A percentile compares a stretch with the other conserved stretches of the same genome.
Evolutionary conservation across 2,329 filamentous ascomycete genomes (phyloP).

Genomic region (Colletotrichum magnum): DNA sequence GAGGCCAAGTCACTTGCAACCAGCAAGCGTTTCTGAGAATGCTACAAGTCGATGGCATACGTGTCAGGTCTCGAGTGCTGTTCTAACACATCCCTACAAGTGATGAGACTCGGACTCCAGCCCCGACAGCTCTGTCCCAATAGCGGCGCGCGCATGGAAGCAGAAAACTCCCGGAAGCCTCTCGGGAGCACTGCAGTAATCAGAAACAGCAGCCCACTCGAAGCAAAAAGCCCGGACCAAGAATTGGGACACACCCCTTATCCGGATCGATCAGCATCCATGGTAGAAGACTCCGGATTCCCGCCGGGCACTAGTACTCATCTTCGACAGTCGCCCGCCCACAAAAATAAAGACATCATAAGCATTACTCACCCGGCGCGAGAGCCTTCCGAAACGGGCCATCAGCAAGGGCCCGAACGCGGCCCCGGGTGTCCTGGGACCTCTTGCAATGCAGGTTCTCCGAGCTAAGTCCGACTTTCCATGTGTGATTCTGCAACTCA

Average conservation of each 20-base stretch:
- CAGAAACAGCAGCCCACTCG: neutral
- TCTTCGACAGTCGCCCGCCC: too few species aligned
- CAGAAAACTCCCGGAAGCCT: neutral
- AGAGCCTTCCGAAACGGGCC: conserved; percentile 17
- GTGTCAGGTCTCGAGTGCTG: too few species aligned
- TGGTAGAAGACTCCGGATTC: too few species aligned
- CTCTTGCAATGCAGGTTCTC: neutral
- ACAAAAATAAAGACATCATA: neutral
- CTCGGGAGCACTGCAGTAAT: neutral
- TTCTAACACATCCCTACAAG: too few species aligned
- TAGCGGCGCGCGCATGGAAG: neutral
- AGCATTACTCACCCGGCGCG: conserved; percentile 15
- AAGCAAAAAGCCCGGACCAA: neutral
- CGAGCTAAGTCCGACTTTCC: conserved; percentile 4
- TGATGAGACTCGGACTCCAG: too few species aligned
- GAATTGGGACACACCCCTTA: neutral
- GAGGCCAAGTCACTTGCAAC: too few species aligned
- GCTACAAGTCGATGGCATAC: too few species aligned
- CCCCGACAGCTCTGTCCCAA: too few species aligned
- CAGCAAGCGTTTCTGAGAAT: too few species aligned
- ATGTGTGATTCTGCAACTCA: too few species aligned
- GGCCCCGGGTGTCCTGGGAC: neutral
- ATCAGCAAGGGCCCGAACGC: neutral
- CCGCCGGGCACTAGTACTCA: too few species aligned
- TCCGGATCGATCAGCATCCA: neutral